These are phyloP conservation scores for Artomyces pyxidatus DNA, from an alignment of 768 basidiomycete genomes.

Conservation along the genomic window DNA sequence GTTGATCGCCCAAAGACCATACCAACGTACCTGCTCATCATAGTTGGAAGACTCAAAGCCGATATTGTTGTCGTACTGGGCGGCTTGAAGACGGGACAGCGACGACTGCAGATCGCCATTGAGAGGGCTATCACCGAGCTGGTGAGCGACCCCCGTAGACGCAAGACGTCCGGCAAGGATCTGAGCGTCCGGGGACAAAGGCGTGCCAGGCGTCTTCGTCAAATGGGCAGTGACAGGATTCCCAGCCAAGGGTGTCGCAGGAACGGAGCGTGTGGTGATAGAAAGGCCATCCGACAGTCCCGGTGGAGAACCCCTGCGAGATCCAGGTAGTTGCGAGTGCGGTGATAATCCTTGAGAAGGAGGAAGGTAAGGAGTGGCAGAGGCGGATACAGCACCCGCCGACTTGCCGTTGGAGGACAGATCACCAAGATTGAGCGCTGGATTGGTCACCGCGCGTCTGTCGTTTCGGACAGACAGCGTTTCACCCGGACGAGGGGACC, in stretches of 20 bases:
- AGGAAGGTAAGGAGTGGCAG: slow-evolving; percentile 58
- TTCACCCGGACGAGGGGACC: slow-evolving; percentile 58
- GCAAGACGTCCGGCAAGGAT: slow-evolving; percentile 54
- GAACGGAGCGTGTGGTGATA: slow-evolving; percentile 65
- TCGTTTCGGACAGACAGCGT: slow-evolving; percentile 45
- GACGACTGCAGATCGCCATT: slow-evolving; percentile 63
- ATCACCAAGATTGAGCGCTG: slow-evolving; percentile 54
- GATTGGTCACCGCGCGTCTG: slow-evolving; percentile 69
- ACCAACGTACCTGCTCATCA: slow-evolving; percentile 42
- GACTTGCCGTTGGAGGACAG: slow-evolving; percentile 32
- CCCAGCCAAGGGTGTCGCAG: slow-evolving; percentile 65
- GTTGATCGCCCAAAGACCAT: neutral
- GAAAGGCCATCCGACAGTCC: slow-evolving; percentile 53
- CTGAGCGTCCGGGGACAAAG: slow-evolving; percentile 54
- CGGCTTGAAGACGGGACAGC: slow-evolving; percentile 55
- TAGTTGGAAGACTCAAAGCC: slow-evolving; percentile 52
- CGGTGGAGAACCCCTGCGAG: slow-evolving; percentile 71
- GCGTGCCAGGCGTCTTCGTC: slow-evolving; percentile 60
- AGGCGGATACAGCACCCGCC: slow-evolving; percentile 42
- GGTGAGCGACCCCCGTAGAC: slow-evolving; percentile 30
- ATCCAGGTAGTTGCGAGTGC: slow-evolving; percentile 34
- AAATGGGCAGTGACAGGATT: slow-evolving; percentile 43
- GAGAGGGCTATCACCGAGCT: slow-evolving; percentile 42
- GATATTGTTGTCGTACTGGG: slow-evolving; percentile 46
- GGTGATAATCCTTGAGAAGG: slow-evolving; percentile 44